Evolutionary conservation across 2,329 filamentous ascomycete genomes (phyloP).

Genomic region (Diaporthe capsici): DNA sequence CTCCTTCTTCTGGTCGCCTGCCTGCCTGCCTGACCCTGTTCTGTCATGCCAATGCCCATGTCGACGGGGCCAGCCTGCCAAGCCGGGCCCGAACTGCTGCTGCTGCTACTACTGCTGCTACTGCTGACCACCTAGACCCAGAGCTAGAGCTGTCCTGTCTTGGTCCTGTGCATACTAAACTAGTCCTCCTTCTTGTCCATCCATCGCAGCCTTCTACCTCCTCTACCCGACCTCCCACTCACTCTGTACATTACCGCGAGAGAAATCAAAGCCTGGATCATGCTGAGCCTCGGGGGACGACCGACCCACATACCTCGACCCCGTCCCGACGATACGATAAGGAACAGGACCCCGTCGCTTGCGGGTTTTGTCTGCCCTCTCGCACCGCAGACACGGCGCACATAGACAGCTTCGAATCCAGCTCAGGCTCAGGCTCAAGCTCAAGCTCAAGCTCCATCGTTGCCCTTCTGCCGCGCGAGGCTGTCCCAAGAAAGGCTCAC

Average conservation of each 20-base stretch:
- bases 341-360: not conserved
- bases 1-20: not conserved
- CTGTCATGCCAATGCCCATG: constrained; percentile 23
- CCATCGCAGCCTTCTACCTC: not conserved
- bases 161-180: constrained; percentile 20
- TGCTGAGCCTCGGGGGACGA: constrained; percentile 1
- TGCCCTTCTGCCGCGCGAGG: not conserved
- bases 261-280: constrained; percentile 15
- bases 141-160: constrained; percentile 27
- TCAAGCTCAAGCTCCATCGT: not conserved
- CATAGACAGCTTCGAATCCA: not conserved
- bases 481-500: not conserved
- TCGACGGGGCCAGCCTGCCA: constrained; percentile 11
- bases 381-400: not conserved
- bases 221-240: not conserved
- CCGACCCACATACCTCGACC: constrained; percentile 17
- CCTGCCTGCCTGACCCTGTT: not conserved
- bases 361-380: not conserved
- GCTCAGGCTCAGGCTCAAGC: constrained; percentile 4
- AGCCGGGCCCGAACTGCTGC: constrained; percentile 15
- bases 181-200: not conserved
- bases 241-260: constrained; percentile 7
- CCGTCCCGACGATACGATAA: constrained; percentile 7
- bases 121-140: constrained; percentile 8
- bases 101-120: not conserved